Evolutionary conservation across 2,329 filamentous ascomycete genomes (phyloP), one percentile per base, ranked within the genome.

Genomic region (Diaporthe citriasiana): DNA sequence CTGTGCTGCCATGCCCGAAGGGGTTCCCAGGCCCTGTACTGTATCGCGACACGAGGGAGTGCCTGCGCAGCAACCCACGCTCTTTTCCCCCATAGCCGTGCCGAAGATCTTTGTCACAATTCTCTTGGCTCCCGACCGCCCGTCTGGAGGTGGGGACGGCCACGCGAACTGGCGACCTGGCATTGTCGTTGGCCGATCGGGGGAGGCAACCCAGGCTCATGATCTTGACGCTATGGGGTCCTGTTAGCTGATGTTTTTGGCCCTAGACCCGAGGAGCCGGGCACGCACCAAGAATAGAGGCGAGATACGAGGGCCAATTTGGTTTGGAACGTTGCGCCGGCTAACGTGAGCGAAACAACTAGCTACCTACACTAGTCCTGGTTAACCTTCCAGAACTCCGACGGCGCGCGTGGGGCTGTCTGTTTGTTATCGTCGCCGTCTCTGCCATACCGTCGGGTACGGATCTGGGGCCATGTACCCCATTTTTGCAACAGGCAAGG

Each of bases 1-100:
- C 73, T 73, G 73, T 75, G 73, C 71, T 73, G 30, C 47, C 27
- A 22, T 40, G 55, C 56, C 56, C 22, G 22, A 30, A 51, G 35
- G 63, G 63, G 47, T 17, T 12, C 27, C 45, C n/a, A 40, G 63
- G 63, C 45, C 47, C 22, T 66, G 30, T 35, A 9, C 42, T 35
- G 33, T 30, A 40, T 53, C 63, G n/a, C 63, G 63, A 68, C 45
- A 53, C 47, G 63, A 68, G 47, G 47, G 47, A 30, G 12, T 27
- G 63, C 47, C 63, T 68, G 17, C 42, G 33, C 47, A 68, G 45
- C 6, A 38, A 53, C 45, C 30, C 22, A 51, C 45, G 45, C 45
- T 35, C 17, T 15, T 12, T 27, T 7, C 45, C 45, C 30, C 42
- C 33, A 51, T 35, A 50, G 45, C 30, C 30, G 45, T 40, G 63